Conservation (phyloP, 371 early-diverging fungal genomes). For the Saksenaea oblongispora region DNA sequence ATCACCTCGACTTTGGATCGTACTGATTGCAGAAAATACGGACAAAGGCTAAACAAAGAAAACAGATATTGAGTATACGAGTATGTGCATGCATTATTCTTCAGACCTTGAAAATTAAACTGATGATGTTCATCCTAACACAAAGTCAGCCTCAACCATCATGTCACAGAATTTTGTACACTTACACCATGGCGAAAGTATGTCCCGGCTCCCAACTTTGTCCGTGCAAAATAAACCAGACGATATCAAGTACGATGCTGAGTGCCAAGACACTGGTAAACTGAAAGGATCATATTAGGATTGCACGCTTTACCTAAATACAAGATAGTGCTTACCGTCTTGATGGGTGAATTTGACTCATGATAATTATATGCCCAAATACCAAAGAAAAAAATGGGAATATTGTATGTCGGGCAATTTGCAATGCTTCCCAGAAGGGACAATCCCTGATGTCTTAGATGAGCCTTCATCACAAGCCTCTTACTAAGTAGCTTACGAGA, state of each 20-base stretch:
- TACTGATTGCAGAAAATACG: constrained; percentile 39
- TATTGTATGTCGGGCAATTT: constrained; percentile 45
- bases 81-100: not conserved
- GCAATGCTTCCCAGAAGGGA: constrained; percentile 47
- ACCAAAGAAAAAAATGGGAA: constrained; percentile 54
- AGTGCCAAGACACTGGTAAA: constrained; percentile 43
- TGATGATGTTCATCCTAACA: constrained; percentile 47
- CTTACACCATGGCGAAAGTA: constrained; percentile 46
- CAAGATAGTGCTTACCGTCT: constrained; percentile 30
- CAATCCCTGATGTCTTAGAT: constrained; percentile 24
- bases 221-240: constrained; percentile 51
- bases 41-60: constrained; percentile 36
- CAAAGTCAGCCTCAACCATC: not conserved
- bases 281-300: constrained; percentile 14
- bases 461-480: not conserved
- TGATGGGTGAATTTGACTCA: constrained; percentile 49
- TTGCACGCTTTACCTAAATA: not conserved
- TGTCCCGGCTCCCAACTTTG: constrained; percentile 41
- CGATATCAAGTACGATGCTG: constrained; percentile 45
- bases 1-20: constrained; percentile 49
- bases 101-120: constrained; percentile 44
- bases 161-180: not conserved
- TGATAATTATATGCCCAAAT: constrained; percentile 53
- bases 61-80: not conserved
- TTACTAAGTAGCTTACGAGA: constrained; percentile 24